These are phyloP conservation scores for Stephanodiscus minutulus DNA, from an alignment of 108 stramenopile species.

Conservation along the genomic window DNA sequence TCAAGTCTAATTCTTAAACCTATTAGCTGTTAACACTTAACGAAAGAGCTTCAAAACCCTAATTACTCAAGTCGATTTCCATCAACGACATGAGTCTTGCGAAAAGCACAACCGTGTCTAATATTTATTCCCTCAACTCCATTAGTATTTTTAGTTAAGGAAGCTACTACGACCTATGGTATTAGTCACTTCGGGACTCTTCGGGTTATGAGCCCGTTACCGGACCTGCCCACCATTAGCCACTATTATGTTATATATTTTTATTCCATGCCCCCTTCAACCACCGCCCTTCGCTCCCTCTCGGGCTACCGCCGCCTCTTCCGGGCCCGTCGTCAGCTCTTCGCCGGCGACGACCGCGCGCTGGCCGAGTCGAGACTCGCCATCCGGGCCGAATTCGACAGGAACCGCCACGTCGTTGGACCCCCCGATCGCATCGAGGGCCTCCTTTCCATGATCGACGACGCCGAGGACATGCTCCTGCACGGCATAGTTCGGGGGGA, in stretches of 20 bases:
- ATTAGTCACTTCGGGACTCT: no score
- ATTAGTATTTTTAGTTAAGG: no score
- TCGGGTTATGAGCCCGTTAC: no score
- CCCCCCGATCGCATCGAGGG: conserved; percentile 67
- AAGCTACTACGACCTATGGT: no score
- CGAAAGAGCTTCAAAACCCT: no score
- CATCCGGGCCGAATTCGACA: conserved; percentile 74
- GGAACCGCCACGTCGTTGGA: conserved; percentile 53
- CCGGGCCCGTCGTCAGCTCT: conserved; percentile 72
- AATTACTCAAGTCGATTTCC: no score
- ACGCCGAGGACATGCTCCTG: conserved; percentile 82
- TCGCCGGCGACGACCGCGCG: conserved; percentile 70
- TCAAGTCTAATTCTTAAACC: no score
- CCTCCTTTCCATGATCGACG: conserved; percentile 78
- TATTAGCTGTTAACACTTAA: no score
- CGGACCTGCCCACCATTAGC: neutral
- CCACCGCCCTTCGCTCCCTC: conserved; percentile 52
- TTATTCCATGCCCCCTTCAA: neutral
- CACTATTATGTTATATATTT: no score
- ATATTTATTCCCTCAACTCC: no score
- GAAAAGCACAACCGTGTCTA: no score
- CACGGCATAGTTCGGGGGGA: conserved; percentile 82
- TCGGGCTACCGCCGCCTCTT: conserved; percentile 80
- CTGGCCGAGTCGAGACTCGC: conserved; percentile 66
- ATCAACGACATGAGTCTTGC: no score